Conservation (phyloP, 2,329 filamentous ascomycete genomes). For the Rhynchosporium secalis region DNA sequence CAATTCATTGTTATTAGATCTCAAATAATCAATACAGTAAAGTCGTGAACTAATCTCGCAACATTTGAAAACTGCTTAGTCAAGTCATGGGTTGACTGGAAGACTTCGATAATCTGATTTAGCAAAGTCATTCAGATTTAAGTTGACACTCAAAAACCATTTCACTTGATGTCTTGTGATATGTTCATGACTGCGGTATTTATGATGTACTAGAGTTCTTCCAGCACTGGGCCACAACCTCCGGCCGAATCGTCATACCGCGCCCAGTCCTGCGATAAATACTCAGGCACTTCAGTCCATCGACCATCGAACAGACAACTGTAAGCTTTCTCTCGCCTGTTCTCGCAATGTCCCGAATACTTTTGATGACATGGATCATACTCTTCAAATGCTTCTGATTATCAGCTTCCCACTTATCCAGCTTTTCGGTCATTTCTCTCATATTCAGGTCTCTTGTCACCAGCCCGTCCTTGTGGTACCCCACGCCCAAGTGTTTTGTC, state of each 20-base stretch:
- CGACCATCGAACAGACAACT: slow-evolving; percentile 16
- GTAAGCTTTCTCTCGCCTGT: slow-evolving; percentile 12
- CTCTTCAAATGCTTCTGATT: slow-evolving; percentile 14
- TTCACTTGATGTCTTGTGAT: too few relatives aligned
- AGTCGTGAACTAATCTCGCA: too few relatives aligned
- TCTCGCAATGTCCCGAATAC: slow-evolving; percentile 14
- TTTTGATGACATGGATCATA: slow-evolving; percentile 15
- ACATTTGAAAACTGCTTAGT: too few relatives aligned
- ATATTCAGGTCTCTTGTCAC: slow-evolving; percentile 13
- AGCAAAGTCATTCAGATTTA: too few relatives aligned
- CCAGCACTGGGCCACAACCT: slow-evolving; percentile 3
- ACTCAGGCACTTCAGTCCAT: slow-evolving; percentile 13
- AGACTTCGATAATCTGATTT: too few relatives aligned
- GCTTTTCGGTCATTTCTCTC: slow-evolving; percentile 17
- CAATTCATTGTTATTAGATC: too few relatives aligned
- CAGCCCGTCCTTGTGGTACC: slow-evolving; percentile 15
- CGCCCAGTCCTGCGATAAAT: not conserved
- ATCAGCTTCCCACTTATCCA: slow-evolving; percentile 16
- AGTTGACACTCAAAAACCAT: too few relatives aligned
- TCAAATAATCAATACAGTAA: too few relatives aligned
- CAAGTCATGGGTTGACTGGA: too few relatives aligned
- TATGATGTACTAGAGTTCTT: too few relatives aligned
- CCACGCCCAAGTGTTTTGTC: slow-evolving; percentile 17
- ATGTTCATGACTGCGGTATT: too few relatives aligned
- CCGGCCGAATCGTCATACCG: slow-evolving; percentile 1